phyloP scores from a whole-genome alignment of 176 grass and related monocot species.

The Aegilops tauschii region DNA sequence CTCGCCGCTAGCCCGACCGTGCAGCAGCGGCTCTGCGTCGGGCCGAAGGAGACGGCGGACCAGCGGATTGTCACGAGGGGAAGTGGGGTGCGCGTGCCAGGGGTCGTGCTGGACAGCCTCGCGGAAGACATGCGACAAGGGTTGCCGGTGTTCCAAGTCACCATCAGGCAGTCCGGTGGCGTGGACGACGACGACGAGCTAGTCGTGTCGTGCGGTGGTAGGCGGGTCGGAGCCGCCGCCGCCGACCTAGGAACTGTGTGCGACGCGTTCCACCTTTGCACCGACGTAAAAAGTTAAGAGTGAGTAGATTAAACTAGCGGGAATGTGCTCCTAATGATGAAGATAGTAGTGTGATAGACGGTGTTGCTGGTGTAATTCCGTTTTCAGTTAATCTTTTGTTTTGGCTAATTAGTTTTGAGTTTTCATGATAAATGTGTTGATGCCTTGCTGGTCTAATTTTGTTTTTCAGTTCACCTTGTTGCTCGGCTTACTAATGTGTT shows the following conservation, averaged over 20 bases:
- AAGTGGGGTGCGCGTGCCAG: not conserved
- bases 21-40: not conserved
- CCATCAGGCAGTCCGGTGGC: not conserved
- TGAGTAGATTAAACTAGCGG: not conserved
- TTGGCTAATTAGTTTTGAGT: not conserved
- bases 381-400: too few species aligned
- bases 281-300: not conserved
- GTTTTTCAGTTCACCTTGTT: not conserved
- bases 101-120: not conserved
- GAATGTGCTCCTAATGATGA: too few species aligned
- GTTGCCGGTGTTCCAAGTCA: not conserved
- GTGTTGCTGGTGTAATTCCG: too few species aligned
- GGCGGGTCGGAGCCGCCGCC: not conserved
- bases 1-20: not conserved
- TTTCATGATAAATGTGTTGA: not conserved
- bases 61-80: not conserved
- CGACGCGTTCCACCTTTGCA: not conserved
- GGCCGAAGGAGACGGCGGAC: not conserved
- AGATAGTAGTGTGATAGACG: too few species aligned
- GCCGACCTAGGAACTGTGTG: not conserved
- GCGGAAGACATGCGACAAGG: not conserved
- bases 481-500: not conserved
- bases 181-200: not conserved
- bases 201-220: not conserved
- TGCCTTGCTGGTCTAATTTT: not conserved